Evolutionary conservation across 1,139 yeast species (phyloP).

Genomic region (Pneumocystis sp.): DNA sequence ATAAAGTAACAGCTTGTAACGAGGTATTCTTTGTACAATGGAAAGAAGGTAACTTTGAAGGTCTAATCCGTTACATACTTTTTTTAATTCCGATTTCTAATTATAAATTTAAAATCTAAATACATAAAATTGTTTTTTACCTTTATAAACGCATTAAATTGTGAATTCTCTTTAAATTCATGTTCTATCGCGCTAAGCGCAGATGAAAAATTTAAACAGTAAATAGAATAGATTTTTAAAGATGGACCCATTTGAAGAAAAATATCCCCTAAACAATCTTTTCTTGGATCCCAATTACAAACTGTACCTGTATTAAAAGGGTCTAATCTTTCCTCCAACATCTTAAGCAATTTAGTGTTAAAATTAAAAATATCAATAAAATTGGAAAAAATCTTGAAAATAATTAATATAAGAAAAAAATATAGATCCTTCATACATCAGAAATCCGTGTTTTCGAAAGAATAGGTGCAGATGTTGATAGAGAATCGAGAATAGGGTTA

Average conservation of each 20-base stretch:
- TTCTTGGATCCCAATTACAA: neutral
- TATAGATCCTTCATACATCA: neutral
- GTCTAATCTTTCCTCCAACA: conserved; percentile 2
- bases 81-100: neutral
- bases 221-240: conserved; percentile 5
- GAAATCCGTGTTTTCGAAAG: conserved; percentile 2
- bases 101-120: neutral
- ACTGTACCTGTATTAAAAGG: neutral
- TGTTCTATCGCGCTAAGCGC: conserved; percentile 1
- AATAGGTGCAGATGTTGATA: neutral
- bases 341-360: conserved; percentile 1
- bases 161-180: conserved; percentile 1
- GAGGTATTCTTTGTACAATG: conserved; percentile 6
- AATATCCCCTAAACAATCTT: conserved; percentile 1
- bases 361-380: conserved; percentile 5
- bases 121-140: neutral
- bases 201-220: conserved; percentile 6
- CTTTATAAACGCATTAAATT: neutral
- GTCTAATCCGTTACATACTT: conserved; percentile 2
- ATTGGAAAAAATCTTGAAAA: conserved; percentile 3
- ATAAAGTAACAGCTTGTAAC: conserved; percentile 2
- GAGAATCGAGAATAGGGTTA: conserved; percentile 2
- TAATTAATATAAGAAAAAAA: neutral
- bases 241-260: conserved; percentile 4
- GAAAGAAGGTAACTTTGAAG: conserved; percentile 3